Conservation (phyloP, 169 alveolate genomes). For the Eimeria maxima region DNA sequence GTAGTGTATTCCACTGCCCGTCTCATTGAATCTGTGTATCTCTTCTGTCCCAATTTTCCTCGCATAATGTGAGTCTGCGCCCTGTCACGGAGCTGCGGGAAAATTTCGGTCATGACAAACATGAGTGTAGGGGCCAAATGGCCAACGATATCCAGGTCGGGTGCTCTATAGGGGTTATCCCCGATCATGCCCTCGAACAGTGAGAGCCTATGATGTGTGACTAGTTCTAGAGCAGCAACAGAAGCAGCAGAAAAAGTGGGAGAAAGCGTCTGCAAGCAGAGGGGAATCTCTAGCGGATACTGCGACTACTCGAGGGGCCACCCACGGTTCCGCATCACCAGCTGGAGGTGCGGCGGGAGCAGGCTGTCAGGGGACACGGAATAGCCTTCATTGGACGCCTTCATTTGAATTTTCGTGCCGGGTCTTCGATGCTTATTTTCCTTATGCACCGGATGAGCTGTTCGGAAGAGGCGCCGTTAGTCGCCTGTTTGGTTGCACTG, state of each 20-base stretch:
- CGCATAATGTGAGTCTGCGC: not conserved
- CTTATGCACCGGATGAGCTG: conserved; percentile 41
- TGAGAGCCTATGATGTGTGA: not conserved
- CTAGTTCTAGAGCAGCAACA: not conserved
- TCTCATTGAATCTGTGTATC: not conserved
- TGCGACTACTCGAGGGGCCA: no score
- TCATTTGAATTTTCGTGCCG: not conserved
- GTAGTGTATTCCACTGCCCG: not conserved
- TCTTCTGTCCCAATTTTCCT: not conserved
- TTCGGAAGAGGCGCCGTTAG: conserved; percentile 72
- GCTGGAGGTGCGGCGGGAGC: no score
- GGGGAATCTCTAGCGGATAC: no score
- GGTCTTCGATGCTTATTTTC: conserved; percentile 54
- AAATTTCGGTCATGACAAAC: not conserved
- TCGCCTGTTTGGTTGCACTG: conserved; percentile 60
- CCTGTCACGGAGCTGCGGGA: not conserved
- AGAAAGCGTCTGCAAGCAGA: no score
- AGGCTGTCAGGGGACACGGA: no score
- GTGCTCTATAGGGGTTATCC: not conserved
- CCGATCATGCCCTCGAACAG: not conserved
- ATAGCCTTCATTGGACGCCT: no score
- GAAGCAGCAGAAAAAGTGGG: no score
- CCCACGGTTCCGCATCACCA: no score
- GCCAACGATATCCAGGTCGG: not conserved
- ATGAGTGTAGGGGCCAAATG: not conserved